A percentile compares a stretch with the other conserved stretches of the same genome.
phyloP scores from a whole-genome alignment of 768 basidiomycete species.

The Mycena galopus region DNA sequence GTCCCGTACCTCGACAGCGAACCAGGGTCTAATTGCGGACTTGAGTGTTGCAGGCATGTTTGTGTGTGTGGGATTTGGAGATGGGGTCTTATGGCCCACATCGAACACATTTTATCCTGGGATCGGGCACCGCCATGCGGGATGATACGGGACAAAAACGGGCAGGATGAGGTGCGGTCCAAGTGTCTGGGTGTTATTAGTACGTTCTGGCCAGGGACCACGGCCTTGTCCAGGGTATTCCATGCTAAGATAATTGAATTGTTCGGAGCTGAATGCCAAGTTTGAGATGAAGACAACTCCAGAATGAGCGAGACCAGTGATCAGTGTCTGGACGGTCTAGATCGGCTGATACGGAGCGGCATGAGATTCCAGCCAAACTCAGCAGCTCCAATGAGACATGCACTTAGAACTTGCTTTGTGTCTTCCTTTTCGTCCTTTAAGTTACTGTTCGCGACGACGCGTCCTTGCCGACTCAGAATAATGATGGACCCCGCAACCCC shows the following conservation, averaged over 20 bases:
- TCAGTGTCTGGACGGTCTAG: conserved; percentile 11
- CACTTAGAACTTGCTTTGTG: background rate
- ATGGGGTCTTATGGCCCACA: background rate
- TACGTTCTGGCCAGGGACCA: conserved; percentile 23
- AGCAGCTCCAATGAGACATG: background rate
- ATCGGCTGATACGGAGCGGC: background rate
- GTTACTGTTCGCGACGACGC: background rate
- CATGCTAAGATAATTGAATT: background rate
- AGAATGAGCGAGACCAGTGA: background rate
- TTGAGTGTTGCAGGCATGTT: conserved; percentile 25
- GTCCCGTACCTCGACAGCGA: conserved; percentile 72
- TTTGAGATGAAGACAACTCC: background rate
- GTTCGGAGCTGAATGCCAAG: no score
- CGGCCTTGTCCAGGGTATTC: background rate
- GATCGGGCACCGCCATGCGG: conserved; percentile 8
- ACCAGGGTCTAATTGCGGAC: conserved; percentile 70
- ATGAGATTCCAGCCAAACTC: background rate
- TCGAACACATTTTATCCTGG: conserved; percentile 4
- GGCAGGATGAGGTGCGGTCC: background rate
- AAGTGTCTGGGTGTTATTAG: conserved; percentile 15
- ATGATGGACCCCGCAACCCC: background rate
- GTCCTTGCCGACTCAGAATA: background rate
- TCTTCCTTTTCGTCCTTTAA: background rate
- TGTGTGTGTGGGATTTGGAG: background rate
- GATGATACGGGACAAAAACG: conserved; percentile 8